Evolutionary conservation across 805 yeast species (phyloP).

Genomic region (Metschnikowia chrysomelidarum): DNA sequence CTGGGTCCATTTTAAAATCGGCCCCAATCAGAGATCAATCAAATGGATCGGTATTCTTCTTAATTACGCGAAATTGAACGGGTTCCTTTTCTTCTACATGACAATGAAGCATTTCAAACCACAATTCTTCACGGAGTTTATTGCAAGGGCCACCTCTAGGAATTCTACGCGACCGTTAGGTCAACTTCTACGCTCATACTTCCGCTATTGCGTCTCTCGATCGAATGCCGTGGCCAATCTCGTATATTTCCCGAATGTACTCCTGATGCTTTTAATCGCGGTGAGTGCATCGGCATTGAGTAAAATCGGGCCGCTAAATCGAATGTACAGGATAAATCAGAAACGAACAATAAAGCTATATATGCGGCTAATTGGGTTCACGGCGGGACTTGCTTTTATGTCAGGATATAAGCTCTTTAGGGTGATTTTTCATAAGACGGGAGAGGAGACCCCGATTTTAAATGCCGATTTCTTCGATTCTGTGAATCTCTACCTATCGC

Average conservation of each 20-base stretch:
- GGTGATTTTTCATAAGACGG: conserved; percentile 22
- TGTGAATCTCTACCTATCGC: conserved; percentile 32
- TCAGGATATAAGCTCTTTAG: too few relatives aligned
- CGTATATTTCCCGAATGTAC: conserved; percentile 35
- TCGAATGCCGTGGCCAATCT: conserved; percentile 35
- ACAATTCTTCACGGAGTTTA: conserved; percentile 22
- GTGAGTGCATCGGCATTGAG: conserved; percentile 33
- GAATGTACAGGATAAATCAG: conserved; percentile 17
- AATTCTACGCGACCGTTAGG: too few relatives aligned
- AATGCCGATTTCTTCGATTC: conserved; percentile 25
- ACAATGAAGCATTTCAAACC: conserved; percentile 22
- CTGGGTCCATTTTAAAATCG: conserved; percentile 39
- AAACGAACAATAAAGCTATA: conserved; percentile 34
- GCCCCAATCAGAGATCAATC: conserved; percentile 23
- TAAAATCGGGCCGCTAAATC: conserved; percentile 9
- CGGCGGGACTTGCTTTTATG: conserved; percentile 31
- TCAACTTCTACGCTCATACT: too few relatives aligned
- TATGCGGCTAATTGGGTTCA: conserved; percentile 34
- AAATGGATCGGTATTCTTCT: conserved; percentile 29
- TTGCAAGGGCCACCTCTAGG: too few relatives aligned
- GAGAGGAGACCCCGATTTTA: conserved; percentile 6
- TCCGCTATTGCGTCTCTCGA: conserved; percentile 21
- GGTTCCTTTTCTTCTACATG: conserved; percentile 19
- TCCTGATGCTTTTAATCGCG: conserved; percentile 33
- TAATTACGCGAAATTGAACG: conserved; percentile 29